Conservation (phyloP, 2,329 filamentous ascomycete species). For the Fusarium dimerum region DNA sequence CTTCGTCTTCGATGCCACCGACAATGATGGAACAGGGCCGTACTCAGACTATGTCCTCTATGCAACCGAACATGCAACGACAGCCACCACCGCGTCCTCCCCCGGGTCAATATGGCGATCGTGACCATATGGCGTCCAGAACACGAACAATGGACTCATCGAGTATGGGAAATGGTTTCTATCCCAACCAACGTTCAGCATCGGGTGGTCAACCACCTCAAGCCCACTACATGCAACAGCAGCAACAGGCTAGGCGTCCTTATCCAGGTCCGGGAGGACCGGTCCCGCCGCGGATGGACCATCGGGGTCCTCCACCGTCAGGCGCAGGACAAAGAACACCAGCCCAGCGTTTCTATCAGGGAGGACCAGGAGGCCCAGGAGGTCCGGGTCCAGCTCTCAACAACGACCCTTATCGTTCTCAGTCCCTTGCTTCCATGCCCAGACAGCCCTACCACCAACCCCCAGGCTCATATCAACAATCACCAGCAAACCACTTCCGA, state of each 20-base stretch:
- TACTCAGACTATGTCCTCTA: slow-evolving; percentile 75
- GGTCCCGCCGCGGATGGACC: slow-evolving; percentile 68
- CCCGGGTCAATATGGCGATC: slow-evolving; percentile 38
- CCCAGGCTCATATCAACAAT: slow-evolving; percentile 60
- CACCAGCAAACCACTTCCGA: slow-evolving; percentile 74
- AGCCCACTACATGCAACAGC: slow-evolving; percentile 50
- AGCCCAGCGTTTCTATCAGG: slow-evolving; percentile 62
- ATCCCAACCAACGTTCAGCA: slow-evolving; percentile 53
- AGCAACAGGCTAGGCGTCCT: slow-evolving; percentile 45
- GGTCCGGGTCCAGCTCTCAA: slow-evolving; percentile 63
- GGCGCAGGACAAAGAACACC: slow-evolving; percentile 42
- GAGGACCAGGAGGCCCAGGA: slow-evolving; percentile 39
- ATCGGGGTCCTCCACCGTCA: slow-evolving; percentile 52
- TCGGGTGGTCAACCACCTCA: slow-evolving; percentile 50
- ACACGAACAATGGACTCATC: slow-evolving; percentile 35
- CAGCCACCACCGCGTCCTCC: slow-evolving; percentile 62
- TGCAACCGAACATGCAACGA: slow-evolving; percentile 56
- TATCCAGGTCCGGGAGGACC: slow-evolving; percentile 44
- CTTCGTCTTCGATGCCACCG: slow-evolving; percentile 66
- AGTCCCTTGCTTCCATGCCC: slow-evolving; percentile 79
- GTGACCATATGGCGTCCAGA: slow-evolving; percentile 28
- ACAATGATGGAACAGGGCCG: slow-evolving; percentile 61
- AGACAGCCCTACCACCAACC: slow-evolving; percentile 72
- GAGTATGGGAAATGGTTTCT: slow-evolving; percentile 52
- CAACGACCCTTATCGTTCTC: slow-evolving; percentile 84